Evolutionary conservation across 345 rosid species (phyloP).

Genomic region (Melaleuca quinquenervia): DNA sequence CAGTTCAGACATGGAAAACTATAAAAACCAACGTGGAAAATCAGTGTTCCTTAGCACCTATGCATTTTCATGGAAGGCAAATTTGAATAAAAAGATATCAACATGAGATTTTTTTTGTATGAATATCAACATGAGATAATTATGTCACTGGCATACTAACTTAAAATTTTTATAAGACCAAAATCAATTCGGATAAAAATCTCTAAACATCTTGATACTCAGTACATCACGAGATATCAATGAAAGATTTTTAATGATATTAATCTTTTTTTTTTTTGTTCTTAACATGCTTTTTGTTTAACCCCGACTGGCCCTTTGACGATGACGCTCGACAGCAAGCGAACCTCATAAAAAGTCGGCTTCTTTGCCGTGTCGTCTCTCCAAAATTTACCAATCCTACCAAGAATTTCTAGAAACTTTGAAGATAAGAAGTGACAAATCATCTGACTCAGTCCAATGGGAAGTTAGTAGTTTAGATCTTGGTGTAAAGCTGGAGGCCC

Average conservation of each 20-base stretch:
- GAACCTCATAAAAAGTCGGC: not conserved
- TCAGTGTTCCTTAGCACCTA: not conserved
- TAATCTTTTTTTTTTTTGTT: not conserved
- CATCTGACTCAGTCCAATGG: not conserved
- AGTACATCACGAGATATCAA: fast-evolving
- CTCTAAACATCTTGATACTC: not conserved
- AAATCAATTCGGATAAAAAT: not conserved
- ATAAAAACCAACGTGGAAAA: not conserved
- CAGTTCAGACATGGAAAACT: no score
- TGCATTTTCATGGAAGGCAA: not conserved
- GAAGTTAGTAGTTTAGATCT: not conserved
- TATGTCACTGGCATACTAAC: not conserved
- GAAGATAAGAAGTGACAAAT: not conserved
- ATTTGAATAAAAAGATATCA: no score
- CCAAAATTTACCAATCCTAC: not conserved
- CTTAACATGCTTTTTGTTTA: no score
- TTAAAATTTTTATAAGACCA: not conserved
- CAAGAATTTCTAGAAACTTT: not conserved
- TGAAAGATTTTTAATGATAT: not conserved
- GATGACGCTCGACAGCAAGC: not conserved
- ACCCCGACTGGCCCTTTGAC: no score
- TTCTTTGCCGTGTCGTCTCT: not conserved
- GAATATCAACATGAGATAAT: not conserved
- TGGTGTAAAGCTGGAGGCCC: not conserved
- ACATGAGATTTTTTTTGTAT: not conserved